Evolutionary conservation across 2,329 filamentous ascomycete genomes (phyloP), one percentile per base, ranked within the genome.

Genomic region (Aspergillus bombycis): DNA sequence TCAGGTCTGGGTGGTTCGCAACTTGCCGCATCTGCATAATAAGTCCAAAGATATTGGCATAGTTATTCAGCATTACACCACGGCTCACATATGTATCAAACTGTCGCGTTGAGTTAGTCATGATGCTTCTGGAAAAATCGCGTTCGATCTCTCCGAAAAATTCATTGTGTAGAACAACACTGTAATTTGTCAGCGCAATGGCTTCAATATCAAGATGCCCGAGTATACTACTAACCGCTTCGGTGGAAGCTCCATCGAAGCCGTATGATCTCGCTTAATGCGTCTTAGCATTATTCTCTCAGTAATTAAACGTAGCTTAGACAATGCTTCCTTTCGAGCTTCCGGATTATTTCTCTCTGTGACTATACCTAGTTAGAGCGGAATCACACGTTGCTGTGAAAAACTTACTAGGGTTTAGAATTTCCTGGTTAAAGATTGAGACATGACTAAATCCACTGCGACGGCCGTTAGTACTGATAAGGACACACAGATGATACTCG

Each of bases 11-110:
- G 75, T 99, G 95, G 69, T 99, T 95, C 9, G 95, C 93, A 30
- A 97, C 92, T 80, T 99, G 95, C 61, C 95, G 91, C 94, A 99
- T 98, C 78, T 97, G 94, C 93, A 98, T 98, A 74, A 99, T 97
- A 61, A 99, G 85, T 74, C 94, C 94, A 72, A 99, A 99, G 68
- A 99, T 98, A 77, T 99, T 99, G 81, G 95, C 95, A 71, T 98
- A 98, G 75, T 97, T 97, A 83, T 98, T 93, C 65, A 99, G 86
- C 78, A 99, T 88, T 23, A 62, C 60, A 57, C 60, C 60, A 16
- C 60, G 54, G 54, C 60, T 62, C 55, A 98, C 95, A 69, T 98
- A 99, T 0, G 94, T 98, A 74, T 98, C 92, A 69, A 98, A 99
- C 71, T 93, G 89, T 65, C 95, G 90, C 63, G 90, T 87, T 9